phyloP scores from a whole-genome alignment of 1,139 yeast genomes.

The Magnusiomyces ingens region DNA sequence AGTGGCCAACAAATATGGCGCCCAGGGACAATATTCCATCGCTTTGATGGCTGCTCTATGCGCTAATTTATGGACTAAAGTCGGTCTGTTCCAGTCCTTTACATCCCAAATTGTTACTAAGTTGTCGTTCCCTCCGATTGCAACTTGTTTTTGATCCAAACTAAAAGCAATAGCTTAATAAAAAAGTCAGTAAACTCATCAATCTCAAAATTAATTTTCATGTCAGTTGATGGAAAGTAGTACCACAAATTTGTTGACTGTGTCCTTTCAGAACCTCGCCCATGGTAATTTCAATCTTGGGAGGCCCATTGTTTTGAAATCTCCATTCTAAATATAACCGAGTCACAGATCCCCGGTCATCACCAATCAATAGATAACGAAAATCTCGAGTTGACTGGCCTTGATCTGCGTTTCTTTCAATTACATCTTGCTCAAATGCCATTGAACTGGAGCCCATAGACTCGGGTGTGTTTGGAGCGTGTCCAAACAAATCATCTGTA shows the following conservation, averaged over 20 bases:
- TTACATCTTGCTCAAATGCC: background rate
- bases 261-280: slow-evolving; percentile 22
- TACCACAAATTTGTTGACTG: slow-evolving; percentile 16
- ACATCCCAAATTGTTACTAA: slow-evolving; percentile 64
- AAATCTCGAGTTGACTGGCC: background rate
- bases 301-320: slow-evolving; percentile 4
- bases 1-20: slow-evolving; percentile 62
- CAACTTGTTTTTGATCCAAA: slow-evolving; percentile 43
- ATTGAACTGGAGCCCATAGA: no score
- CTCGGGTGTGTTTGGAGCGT: no score
- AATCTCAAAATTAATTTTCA: slow-evolving; percentile 19
- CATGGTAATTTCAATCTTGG: slow-evolving; percentile 19
- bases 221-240: slow-evolving; percentile 2
- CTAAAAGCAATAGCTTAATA: slow-evolving; percentile 49
- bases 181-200: background rate
- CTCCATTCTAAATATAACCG: slow-evolving; percentile 32
- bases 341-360: slow-evolving; percentile 57
- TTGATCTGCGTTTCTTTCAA: background rate
- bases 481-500: no score
- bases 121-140: slow-evolving; percentile 72
- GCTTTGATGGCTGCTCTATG: slow-evolving; percentile 83
- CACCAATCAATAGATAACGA: slow-evolving; percentile 52
- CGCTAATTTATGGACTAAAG: slow-evolving; percentile 41
- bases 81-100: slow-evolving; percentile 37
- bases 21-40: slow-evolving; percentile 75